These are phyloP conservation scores for Podospora didyma DNA, from an alignment of 495 filamentous ascomycete species.

Conservation along the genomic window DNA sequence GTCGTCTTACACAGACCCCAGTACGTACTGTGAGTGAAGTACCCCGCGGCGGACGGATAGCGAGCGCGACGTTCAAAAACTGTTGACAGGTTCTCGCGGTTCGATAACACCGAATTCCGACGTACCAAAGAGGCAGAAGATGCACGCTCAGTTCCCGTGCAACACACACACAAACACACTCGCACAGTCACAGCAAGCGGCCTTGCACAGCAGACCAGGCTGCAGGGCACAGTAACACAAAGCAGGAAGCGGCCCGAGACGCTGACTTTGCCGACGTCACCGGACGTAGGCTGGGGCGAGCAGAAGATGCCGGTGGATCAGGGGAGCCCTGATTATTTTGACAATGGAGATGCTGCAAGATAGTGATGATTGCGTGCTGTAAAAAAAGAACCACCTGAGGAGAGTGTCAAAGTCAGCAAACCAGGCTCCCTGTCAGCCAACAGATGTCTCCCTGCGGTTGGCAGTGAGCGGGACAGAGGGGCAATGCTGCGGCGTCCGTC, in stretches of 20 bases:
- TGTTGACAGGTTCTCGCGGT: not conserved
- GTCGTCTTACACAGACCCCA: no score
- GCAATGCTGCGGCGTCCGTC: no score
- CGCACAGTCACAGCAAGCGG: no score
- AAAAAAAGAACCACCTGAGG: not conserved
- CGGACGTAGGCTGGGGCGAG: not conserved
- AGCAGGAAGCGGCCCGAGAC: constrained; percentile 17
- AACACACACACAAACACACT: no score
- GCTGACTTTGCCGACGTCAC: constrained; percentile 23
- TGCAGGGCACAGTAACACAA: constrained; percentile 5
- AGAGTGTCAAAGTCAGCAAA: not conserved
- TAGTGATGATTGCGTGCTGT: not conserved
- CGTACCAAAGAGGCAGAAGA: not conserved
- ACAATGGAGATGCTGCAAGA: not conserved
- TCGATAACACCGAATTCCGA: not conserved
- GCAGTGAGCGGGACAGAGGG: no score
- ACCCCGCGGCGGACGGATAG: not conserved
- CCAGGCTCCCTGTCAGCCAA: no score
- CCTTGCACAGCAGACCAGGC: constrained; percentile 1
- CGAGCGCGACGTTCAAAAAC: not conserved
- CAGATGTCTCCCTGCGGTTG: no score
- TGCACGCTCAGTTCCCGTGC: constrained; percentile 4
- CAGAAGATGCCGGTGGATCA: no score
- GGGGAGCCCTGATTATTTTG: no score
- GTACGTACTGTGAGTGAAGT: not conserved